Conservation (phyloP, 495 filamentous ascomycete species). For the Penicillium coffeae region DNA sequence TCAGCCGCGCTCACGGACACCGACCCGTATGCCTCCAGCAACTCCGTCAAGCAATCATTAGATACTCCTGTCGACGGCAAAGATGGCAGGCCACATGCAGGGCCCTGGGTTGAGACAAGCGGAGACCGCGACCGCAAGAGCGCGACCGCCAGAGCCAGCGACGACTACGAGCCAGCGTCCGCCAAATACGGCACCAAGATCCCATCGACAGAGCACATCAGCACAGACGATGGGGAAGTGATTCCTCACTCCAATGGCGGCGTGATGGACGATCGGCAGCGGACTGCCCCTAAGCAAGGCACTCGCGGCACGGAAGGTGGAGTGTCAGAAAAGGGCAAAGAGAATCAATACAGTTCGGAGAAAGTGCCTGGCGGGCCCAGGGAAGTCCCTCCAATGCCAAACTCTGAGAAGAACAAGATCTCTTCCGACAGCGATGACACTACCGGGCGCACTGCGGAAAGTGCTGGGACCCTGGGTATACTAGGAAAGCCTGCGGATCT, state of each 20-base stretch:
- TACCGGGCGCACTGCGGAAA: slow-evolving; percentile 17
- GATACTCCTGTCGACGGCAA: slow-evolving; percentile 92
- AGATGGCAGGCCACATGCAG: slow-evolving; percentile 91
- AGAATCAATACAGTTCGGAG: slow-evolving; percentile 59
- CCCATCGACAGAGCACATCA: slow-evolving; percentile 31
- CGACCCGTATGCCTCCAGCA: slow-evolving; percentile 20
- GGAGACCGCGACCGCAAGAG: slow-evolving; percentile 58
- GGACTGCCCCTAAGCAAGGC: slow-evolving; percentile 70
- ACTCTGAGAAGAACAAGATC: slow-evolving; percentile 64
- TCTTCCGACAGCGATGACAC: slow-evolving; percentile 37
- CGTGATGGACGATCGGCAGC: slow-evolving; percentile 84
- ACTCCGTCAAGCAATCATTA: slow-evolving; percentile 59
- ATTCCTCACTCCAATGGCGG: slow-evolving; percentile 79
- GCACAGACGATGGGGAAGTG: slow-evolving; percentile 56
- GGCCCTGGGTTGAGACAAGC: slow-evolving; percentile 75
- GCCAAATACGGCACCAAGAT: slow-evolving; percentile 28
- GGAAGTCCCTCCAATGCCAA: slow-evolving; percentile 76
- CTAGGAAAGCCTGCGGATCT: slow-evolving; percentile 82
- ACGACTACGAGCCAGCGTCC: slow-evolving; percentile 14
- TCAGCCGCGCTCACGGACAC: slow-evolving; percentile 24
- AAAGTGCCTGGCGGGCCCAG: slow-evolving; percentile 80
- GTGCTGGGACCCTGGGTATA: slow-evolving; percentile 47
- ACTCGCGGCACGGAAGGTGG: slow-evolving; percentile 85
- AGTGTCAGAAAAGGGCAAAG: slow-evolving; percentile 77
- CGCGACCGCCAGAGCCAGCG: slow-evolving; percentile 29